Conservation (phyloP, 768 basidiomycete genomes). For the Cyclocybe cylindracea region DNA sequence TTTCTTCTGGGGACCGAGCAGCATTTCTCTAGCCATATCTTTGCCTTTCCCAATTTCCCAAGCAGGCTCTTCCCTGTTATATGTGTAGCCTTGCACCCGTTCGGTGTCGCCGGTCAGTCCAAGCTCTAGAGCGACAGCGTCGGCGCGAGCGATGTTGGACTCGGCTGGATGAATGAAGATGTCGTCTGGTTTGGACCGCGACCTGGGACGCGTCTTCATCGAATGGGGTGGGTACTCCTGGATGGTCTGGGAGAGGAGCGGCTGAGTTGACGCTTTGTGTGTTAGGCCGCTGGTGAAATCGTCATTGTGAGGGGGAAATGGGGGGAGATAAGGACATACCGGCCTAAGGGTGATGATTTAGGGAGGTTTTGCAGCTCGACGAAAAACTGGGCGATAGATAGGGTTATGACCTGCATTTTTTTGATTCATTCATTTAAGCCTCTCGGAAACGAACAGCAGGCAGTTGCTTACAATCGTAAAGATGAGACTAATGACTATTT, state of each 20-base stretch:
- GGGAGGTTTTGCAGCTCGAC: conserved; percentile 40
- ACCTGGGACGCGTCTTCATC: conserved; percentile 38
- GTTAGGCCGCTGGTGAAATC: background rate
- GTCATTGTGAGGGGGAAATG: background rate
- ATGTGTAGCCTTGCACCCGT: conserved; percentile 39
- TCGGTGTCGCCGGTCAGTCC: conserved; percentile 53
- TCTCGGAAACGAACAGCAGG: background rate
- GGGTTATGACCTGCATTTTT: conserved; percentile 47
- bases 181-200: conserved; percentile 55
- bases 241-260: conserved; percentile 16
- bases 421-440: background rate
- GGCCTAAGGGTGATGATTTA: conserved; percentile 10
- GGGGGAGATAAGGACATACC: conserved; percentile 14
- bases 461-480: conserved; percentile 43
- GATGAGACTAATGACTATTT: conserved; percentile 39
- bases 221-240: conserved; percentile 19
- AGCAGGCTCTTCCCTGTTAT: conserved; percentile 33
- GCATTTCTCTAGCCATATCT: conserved; percentile 48
- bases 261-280: conserved; percentile 12
- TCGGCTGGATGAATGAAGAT: conserved; percentile 66
- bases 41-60: conserved; percentile 57
- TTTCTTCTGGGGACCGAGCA: conserved; percentile 21
- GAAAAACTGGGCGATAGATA: conserved; percentile 59
- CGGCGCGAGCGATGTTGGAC: conserved; percentile 68
- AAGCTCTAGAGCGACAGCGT: conserved; percentile 56